A percentile compares a stretch with the other conserved stretches of the same genome.
Conservation (phyloP, 2,329 filamentous ascomycete genomes). For the Furcasterigmium furcatum region DNA sequence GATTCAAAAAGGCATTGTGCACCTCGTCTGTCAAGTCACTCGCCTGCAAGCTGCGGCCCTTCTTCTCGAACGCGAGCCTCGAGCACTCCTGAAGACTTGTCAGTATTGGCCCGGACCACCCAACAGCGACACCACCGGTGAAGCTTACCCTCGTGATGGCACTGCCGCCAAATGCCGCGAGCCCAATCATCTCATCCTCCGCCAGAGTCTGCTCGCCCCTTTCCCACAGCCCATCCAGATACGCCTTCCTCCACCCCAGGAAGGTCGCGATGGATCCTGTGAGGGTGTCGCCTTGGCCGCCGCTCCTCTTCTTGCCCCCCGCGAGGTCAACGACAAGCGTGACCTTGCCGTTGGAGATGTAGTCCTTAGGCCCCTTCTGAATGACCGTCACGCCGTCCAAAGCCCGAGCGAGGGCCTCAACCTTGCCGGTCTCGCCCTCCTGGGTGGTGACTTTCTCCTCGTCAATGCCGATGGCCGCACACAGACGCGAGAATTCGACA, state of each 20-base stretch:
- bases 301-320: constrained; percentile 85
- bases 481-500: constrained; percentile 83
- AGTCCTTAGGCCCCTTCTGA: constrained; percentile 82
- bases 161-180: constrained; percentile 84
- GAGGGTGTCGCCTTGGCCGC: constrained; percentile 92
- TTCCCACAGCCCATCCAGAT: constrained; percentile 76
- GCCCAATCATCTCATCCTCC: constrained; percentile 61
- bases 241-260: constrained; percentile 83
- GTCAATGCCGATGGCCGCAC: constrained; percentile 70
- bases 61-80: constrained; percentile 78
- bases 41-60: constrained; percentile 84
- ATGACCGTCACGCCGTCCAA: constrained; percentile 88
- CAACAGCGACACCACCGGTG: too few relatives aligned
- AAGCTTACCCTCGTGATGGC: constrained; percentile 73
- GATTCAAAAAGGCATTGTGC: constrained; percentile 71
- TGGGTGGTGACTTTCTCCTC: constrained; percentile 33
- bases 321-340: constrained; percentile 75
- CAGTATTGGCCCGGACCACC: too few relatives aligned
- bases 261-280: constrained; percentile 88
- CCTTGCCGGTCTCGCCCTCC: constrained; percentile 37
- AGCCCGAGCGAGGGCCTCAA: constrained; percentile 67
- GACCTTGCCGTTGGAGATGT: constrained; percentile 74
- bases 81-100: constrained; percentile 78
- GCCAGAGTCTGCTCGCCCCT: constrained; percentile 26
- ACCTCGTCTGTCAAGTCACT: constrained; percentile 92